Conservation (phyloP, 169 alveolate species). For the Plasmodium vivax region DNA sequence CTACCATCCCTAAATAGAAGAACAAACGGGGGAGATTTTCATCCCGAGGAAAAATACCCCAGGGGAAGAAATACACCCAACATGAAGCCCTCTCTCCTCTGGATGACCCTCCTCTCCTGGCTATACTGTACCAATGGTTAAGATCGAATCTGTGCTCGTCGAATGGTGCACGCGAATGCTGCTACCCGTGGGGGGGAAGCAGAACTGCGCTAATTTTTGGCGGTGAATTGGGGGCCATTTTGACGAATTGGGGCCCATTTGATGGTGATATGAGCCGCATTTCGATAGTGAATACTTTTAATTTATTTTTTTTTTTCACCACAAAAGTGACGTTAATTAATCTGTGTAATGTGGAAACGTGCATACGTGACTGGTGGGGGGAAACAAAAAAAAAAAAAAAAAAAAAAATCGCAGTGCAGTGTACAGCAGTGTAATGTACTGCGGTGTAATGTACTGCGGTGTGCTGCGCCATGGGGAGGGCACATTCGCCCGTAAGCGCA, state of each 20-base stretch:
- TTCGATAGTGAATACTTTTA: too few species aligned
- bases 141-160: not conserved
- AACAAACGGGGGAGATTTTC: not conserved
- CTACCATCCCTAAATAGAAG: not conserved
- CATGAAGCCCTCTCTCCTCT: not conserved
- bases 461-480: not conserved
- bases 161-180: not conserved
- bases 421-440: not conserved
- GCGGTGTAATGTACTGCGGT: not conserved
- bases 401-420: not conserved
- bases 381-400: not conserved
- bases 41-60: not conserved
- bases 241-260: not conserved
- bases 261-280: not conserved
- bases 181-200: not conserved
- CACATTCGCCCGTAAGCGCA: not conserved
- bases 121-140: not conserved
- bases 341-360: not conserved
- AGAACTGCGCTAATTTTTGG: not conserved
- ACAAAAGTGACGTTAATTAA: not conserved
- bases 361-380: not conserved
- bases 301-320: not conserved
- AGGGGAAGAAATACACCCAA: not conserved
- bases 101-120: not conserved
- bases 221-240: not conserved